Percentiles rank a stretch among this genome's conserved stretches.
Evolutionary conservation across 1,284 basidiomycete genomes (phyloP).

Genomic region (Macrocystidia cucumis): DNA sequence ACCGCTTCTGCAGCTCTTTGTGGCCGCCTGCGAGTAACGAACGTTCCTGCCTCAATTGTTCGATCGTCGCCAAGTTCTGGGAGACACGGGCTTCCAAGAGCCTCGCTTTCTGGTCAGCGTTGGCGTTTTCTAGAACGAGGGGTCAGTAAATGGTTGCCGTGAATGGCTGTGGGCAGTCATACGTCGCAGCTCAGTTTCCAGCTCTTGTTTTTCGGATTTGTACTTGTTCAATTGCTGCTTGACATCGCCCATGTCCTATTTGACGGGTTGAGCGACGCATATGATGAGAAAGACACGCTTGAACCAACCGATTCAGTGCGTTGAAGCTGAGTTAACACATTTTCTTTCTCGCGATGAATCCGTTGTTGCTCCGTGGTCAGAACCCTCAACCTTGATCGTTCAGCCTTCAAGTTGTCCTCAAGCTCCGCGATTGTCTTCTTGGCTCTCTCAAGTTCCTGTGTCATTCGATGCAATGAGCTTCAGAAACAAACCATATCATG

Average conservation of each 20-base stretch:
- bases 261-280: constrained; percentile 27
- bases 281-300: constrained; percentile 13
- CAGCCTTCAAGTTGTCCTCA: constrained; percentile 57
- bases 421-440: constrained; percentile 57
- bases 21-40: constrained; percentile 57
- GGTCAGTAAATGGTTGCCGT: neutral
- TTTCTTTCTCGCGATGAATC: constrained; percentile 53
- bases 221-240: constrained; percentile 55
- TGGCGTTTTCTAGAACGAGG: constrained; percentile 39
- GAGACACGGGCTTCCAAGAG: constrained; percentile 53
- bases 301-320: constrained; percentile 58
- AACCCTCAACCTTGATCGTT: constrained; percentile 54
- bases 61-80: constrained; percentile 61
- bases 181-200: constrained; percentile 66
- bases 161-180: constrained; percentile 4
- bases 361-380: constrained; percentile 57
- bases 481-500: too few relatives aligned
- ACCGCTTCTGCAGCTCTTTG: constrained; percentile 61
- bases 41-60: constrained; percentile 67
- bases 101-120: constrained; percentile 62
- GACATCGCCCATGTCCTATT: constrained; percentile 70
- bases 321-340: constrained; percentile 51
- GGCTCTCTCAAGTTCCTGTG: constrained; percentile 63
- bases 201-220: constrained; percentile 61
- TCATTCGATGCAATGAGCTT: constrained; percentile 28